A percentile compares a stretch with the other conserved stretches of the same genome.
These are phyloP conservation scores for Paramecium octaurelia DNA, from an alignment of 73 alveolate genomes.

Conservation along the genomic window DNA sequence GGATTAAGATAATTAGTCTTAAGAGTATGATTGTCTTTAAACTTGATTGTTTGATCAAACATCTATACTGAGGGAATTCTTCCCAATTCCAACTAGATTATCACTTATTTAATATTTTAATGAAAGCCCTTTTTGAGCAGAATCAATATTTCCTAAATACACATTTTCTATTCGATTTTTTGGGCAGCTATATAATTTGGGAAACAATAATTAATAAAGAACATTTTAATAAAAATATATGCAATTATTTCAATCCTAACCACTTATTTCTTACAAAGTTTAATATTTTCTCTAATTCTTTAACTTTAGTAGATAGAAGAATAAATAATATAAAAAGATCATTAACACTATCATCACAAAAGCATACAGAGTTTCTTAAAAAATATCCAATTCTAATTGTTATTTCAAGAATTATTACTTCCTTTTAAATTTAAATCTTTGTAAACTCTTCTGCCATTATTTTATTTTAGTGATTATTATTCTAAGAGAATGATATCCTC, in stretches of 20 bases:
- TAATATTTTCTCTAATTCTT: not conserved
- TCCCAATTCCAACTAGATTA: not conserved
- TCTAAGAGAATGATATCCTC: not conserved
- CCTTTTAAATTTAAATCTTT: not conserved
- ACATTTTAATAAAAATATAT: not conserved
- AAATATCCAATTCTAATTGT: not conserved
- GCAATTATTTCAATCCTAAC: not conserved
- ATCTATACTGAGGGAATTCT: conserved; percentile 11
- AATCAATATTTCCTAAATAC: conserved; percentile 17
- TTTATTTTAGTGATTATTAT: not conserved
- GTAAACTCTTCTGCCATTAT: not conserved
- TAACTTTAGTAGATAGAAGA: not conserved
- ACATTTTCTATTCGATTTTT: not conserved
- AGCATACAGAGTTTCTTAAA: not conserved
- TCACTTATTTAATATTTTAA: not conserved
- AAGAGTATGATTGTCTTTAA: not conserved
- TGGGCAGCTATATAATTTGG: conserved; percentile 1
- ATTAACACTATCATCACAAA: not conserved
- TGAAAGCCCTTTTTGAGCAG: not conserved
- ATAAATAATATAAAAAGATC: not conserved
- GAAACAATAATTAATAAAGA: conserved; percentile 40
- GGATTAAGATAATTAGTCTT: conserved; percentile 21
- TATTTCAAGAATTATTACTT: not conserved
- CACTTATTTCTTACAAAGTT: not conserved
- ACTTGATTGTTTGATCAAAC: not conserved